Evolutionary conservation across 305 asterid genomes (phyloP).

Genomic region (Rubia occidens): DNA sequence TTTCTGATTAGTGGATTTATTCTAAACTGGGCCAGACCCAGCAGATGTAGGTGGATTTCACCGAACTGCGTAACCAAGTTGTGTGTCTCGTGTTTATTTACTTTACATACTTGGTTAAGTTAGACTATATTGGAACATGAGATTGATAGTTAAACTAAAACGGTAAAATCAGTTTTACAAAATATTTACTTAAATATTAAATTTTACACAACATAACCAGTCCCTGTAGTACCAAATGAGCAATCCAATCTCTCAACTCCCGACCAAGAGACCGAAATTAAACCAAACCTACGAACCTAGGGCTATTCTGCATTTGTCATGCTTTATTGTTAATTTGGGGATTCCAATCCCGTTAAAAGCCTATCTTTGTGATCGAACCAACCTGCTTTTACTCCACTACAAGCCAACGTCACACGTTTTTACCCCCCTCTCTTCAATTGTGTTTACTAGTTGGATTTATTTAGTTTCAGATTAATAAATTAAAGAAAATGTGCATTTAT

Average conservation of each 20-base stretch:
- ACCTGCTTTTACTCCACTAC: neutral
- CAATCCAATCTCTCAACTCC: neutral
- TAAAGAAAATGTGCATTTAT: too few relatives aligned
- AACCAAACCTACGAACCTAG: neutral
- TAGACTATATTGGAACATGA: too few relatives aligned
- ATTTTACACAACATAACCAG: neutral
- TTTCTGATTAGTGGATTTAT: too few relatives aligned
- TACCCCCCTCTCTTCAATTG: neutral
- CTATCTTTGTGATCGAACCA: neutral
- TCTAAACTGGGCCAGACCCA: too few relatives aligned
- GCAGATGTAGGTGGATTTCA: too few relatives aligned
- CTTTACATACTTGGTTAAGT: too few relatives aligned
- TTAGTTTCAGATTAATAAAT: too few relatives aligned
- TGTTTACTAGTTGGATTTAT: too few relatives aligned
- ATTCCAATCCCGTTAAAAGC: conserved; percentile 6
- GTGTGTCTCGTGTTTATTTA: too few relatives aligned
- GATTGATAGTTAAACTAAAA: too few relatives aligned
- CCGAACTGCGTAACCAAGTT: too few relatives aligned
- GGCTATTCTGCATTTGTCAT: neutral
- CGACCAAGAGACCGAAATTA: conserved; percentile 8
- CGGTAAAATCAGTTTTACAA: too few relatives aligned
- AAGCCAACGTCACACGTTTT: neutral
- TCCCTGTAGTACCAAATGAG: neutral
- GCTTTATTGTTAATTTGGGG: neutral
- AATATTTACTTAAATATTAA: neutral